These are phyloP conservation scores for Nicotiana knightiana DNA, from an alignment of 257 asterid species.

Conservation along the genomic window DNA sequence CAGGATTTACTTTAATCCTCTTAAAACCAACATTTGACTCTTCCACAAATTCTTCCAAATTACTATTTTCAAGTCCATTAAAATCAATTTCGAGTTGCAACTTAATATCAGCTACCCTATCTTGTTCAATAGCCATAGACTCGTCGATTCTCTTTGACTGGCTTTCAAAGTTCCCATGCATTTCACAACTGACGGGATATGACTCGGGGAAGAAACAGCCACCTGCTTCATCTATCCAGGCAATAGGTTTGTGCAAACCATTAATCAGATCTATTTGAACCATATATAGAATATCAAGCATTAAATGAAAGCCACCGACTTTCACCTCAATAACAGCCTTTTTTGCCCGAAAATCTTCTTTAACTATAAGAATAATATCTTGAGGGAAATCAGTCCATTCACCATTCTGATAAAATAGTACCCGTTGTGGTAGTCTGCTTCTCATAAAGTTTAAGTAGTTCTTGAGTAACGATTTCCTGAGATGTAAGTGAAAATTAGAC, in stretches of 20 bases:
- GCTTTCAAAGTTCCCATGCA: slow-evolving; percentile 10
- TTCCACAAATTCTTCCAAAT: slow-evolving; percentile 48
- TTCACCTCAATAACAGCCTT: slow-evolving; percentile 54
- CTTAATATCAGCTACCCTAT: slow-evolving; percentile 38
- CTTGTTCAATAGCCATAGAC: slow-evolving; percentile 24
- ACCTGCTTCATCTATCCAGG: slow-evolving; percentile 84
- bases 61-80: slow-evolving; percentile 38
- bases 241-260: slow-evolving; percentile 60
- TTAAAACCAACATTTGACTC: slow-evolving; percentile 53
- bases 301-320: slow-evolving; percentile 29
- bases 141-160: slow-evolving; percentile 25
- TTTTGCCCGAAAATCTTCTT: slow-evolving; percentile 43
- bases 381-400: slow-evolving; percentile 76
- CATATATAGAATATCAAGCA: slow-evolving; percentile 71
- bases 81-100: slow-evolving; percentile 67
- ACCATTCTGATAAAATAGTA: slow-evolving; percentile 57
- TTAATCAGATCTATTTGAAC: slow-evolving; percentile 49
- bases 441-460: slow-evolving; percentile 53
- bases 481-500: slow-evolving; percentile 10
- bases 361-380: slow-evolving; percentile 42
- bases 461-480: slow-evolving; percentile 34
- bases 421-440: slow-evolving; percentile 50
- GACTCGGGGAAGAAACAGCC: slow-evolving; percentile 68
- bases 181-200: slow-evolving; percentile 31
- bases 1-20: slow-evolving; percentile 25